Evolutionary conservation across 169 alveolate genomes (phyloP).

Genomic region (Babesia ovis): DNA sequence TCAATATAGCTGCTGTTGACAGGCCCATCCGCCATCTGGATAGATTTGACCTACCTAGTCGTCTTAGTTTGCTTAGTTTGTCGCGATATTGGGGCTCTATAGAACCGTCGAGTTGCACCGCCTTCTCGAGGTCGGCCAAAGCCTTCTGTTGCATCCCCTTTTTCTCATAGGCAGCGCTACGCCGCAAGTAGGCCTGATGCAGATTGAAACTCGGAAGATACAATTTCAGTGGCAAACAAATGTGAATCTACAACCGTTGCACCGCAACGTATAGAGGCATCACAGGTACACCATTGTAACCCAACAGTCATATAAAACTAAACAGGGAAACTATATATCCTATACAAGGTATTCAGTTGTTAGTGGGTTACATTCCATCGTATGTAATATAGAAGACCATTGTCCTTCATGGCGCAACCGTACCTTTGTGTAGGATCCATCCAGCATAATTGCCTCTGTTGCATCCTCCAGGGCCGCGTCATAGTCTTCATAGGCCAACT

Average conservation of each 20-base stretch:
- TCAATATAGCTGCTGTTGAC: too few species aligned
- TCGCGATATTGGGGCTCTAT: conserved; percentile 57
- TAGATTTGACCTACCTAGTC: conserved; percentile 39
- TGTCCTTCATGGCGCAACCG: neutral
- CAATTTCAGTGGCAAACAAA: too few species aligned
- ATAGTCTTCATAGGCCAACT: conserved; percentile 70
- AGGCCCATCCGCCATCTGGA: too few species aligned
- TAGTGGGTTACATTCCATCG: too few species aligned
- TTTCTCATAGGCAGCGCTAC: conserved; percentile 84
- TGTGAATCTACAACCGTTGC: too few species aligned
- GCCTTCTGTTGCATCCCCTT: conserved; percentile 86
- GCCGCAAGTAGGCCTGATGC: conserved; percentile 74
- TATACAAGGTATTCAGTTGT: too few species aligned
- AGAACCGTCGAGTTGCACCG: conserved; percentile 80
- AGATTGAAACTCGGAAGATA: too few species aligned
- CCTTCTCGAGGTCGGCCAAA: conserved; percentile 82
- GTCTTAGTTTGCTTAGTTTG: conserved; percentile 29
- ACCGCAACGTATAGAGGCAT: neutral
- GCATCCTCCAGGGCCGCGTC: conserved; percentile 80
- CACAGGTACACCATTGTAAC: neutral
- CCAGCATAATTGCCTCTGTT: conserved; percentile 73
- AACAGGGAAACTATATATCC: too few species aligned
- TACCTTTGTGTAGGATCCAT: conserved; percentile 76
- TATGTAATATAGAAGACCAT: neutral
- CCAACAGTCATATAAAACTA: neutral